These are phyloP conservation scores for Sugiyamaella novakii DNA, from an alignment of 1,139 yeast species.

Conservation along the genomic window DNA sequence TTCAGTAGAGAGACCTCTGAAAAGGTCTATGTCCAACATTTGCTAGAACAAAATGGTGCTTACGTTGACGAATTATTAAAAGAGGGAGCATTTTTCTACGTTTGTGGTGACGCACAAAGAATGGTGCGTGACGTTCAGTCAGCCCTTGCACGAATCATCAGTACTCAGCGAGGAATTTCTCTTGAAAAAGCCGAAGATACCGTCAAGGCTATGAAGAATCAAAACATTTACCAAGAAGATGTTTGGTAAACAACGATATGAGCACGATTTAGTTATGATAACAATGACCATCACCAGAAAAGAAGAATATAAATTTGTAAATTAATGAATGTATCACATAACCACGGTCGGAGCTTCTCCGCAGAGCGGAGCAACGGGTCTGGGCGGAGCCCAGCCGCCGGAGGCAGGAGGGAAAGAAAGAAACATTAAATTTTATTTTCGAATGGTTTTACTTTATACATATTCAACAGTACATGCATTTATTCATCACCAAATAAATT, in stretches of 20 bases:
- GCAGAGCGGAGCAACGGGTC: conserved; percentile 9
- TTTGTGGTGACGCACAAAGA: conserved; percentile 94
- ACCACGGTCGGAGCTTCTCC: neutral
- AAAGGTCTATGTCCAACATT: conserved; percentile 89
- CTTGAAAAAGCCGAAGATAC: conserved; percentile 73
- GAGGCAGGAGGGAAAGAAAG: conserved; percentile 1
- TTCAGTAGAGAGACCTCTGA: conserved; percentile 71
- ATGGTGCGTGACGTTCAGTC: conserved; percentile 97
- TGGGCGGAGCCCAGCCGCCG: conserved; percentile 18
- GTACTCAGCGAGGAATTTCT: conserved; percentile 59
- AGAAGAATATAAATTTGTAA: neutral
- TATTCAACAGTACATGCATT: neutral
- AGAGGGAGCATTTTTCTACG: conserved; percentile 84
- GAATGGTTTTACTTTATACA: conserved; percentile 11
- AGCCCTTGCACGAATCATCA: conserved; percentile 64
- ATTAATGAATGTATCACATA: neutral
- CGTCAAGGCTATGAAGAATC: conserved; percentile 76
- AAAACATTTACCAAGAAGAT: conserved; percentile 94
- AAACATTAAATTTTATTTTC: neutral
- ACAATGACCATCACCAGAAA: too few species aligned
- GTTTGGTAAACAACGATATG: conserved; percentile 67
- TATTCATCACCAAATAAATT: conserved; percentile 22
- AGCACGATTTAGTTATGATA: conserved; percentile 2
- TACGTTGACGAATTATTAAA: conserved; percentile 61
- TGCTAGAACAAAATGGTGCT: conserved; percentile 57